phyloP scores from a whole-genome alignment of 176 grass and related monocot species.

The Coix lacrymajobi region DNA sequence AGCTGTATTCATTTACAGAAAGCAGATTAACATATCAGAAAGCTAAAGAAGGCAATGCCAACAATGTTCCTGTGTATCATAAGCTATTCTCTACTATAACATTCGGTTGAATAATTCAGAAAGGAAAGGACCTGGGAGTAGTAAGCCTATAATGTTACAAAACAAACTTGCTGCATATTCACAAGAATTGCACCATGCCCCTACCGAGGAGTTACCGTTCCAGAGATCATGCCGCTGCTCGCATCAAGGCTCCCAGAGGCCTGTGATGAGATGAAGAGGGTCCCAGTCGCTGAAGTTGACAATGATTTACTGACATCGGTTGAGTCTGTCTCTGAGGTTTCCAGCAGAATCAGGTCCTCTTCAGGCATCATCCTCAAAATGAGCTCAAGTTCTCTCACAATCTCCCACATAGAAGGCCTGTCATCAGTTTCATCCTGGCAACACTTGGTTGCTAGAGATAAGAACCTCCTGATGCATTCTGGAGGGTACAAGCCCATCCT shows the following conservation, averaged over 20 bases:
- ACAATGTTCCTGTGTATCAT: background rate
- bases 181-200: background rate
- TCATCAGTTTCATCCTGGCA: constrained; percentile 61
- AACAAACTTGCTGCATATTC: background rate
- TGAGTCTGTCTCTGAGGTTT: constrained; percentile 27
- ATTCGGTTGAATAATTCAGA: background rate
- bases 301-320: constrained; percentile 12
- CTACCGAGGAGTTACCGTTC: constrained; percentile 28
- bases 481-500: constrained; percentile 58
- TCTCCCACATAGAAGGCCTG: constrained; percentile 80
- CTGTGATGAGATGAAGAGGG: constrained; percentile 19
- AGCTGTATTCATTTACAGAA: constrained; percentile 10
- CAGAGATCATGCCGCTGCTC: constrained; percentile 26
- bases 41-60: background rate
- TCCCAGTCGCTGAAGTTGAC: constrained; percentile 21
- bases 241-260: constrained; percentile 27
- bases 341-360: constrained; percentile 26
- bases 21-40: background rate
- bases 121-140: background rate
- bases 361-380: constrained; percentile 62
- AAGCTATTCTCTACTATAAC: background rate
- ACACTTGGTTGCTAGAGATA: constrained; percentile 55
- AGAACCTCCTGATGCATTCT: constrained; percentile 61
- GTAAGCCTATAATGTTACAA: background rate
- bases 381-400: constrained; percentile 70